Evolutionary conservation across 768 basidiomycete genomes (phyloP), one percentile per base, ranked within the genome.

Genomic region (Zangia roseola): DNA sequence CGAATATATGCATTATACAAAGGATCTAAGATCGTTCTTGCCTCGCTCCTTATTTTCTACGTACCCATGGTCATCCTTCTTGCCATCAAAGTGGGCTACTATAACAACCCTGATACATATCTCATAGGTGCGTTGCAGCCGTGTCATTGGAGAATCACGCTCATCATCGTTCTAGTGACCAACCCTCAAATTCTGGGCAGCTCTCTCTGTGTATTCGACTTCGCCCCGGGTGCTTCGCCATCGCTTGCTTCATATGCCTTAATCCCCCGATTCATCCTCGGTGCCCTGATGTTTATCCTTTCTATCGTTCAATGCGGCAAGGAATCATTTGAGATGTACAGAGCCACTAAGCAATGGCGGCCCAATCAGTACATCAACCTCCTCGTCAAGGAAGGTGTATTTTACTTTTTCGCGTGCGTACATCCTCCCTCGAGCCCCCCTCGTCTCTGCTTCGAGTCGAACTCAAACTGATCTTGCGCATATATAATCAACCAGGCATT

Each of bases 1-100:
- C 53, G 61, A 0, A 48, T 64, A 14, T 64, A 64, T 25, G 59
- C 62, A 19, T 45, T 64, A 44, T 63, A 63, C 31, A 17, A 31
- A 16, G 40, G 28, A 30, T 57, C 58, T 17, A 57, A 14, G 46
- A 23, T 47, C 13, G 33, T 62, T 21, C 40, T 62, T 6, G 35
- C 41, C 8, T 16, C 49, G 20, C 53, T 62, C 8, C 50, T 63
- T 7, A 35, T 41, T 13, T 8, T 53, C 23, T 62, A 59, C n/a
- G 39, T n/a, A 8, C 16, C 33, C 5, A 49, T 36, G 16, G 16
- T 63, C 7, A 3, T 35, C 37, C 16, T 52, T 8, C 44, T 45
- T 10, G 6, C 12, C 10, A 3, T 44, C 7, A 23, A 45, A 42
- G n/a, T 24, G 4, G 43, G 14, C n/a, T 35, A 31, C 4, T 36